A percentile compares a stretch with the other conserved stretches of the same genome.
Evolutionary conservation across 148 eudicot species (phyloP).

Genomic region (Nepenthes mirabilis): DNA sequence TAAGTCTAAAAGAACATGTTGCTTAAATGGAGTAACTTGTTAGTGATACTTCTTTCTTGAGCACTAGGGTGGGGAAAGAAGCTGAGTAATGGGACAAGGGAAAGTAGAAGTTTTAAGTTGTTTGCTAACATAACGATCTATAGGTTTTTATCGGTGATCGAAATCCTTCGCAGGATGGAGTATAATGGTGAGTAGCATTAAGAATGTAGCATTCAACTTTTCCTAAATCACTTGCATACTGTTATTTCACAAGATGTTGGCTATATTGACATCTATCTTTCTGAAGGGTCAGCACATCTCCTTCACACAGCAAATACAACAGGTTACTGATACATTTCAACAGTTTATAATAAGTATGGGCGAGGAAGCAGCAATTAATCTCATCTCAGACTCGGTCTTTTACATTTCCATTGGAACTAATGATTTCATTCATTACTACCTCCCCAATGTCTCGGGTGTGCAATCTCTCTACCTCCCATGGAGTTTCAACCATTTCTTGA

Average conservation of each 20-base stretch:
- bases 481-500: conserved; percentile 69
- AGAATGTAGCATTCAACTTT: too few species aligned
- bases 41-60: too few species aligned
- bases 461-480: conserved; percentile 65
- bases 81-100: too few species aligned
- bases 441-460: conserved; percentile 63
- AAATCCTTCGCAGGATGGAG: too few species aligned
- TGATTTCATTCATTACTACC: conserved; percentile 91
- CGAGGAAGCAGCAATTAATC: conserved; percentile 41
- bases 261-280: background rate
- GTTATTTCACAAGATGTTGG: background rate
- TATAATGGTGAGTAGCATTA: too few species aligned
- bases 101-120: too few species aligned
- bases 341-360: conserved; percentile 64
- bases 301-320: conserved; percentile 80
- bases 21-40: too few species aligned
- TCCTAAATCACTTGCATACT: background rate
- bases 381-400: conserved; percentile 58
- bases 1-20: too few species aligned
- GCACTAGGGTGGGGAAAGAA: too few species aligned
- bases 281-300: conserved; percentile 83
- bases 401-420: conserved; percentile 87
- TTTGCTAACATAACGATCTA: too few species aligned
- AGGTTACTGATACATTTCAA: conserved; percentile 64
- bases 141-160: too few species aligned